Evolutionary conservation across 345 rosid species (phyloP), one percentile per base, ranked within the genome.

Genomic region (Salix dunnii): DNA sequence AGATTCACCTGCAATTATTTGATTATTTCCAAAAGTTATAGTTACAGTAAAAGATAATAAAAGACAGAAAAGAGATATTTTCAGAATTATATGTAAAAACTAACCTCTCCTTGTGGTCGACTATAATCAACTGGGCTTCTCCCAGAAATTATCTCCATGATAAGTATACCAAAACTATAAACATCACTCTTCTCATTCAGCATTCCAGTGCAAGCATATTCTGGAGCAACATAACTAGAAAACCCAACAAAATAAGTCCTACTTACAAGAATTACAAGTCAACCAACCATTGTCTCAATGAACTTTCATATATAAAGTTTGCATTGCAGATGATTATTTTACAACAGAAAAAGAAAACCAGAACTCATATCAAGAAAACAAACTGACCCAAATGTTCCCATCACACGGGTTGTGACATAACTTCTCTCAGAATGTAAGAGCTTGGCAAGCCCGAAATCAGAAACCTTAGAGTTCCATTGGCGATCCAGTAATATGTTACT

Each of bases 171-270:
- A 18, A 94, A 94, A 82, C 98, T 94, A 82, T 94, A 94, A 62
- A 91, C 77, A 77, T 95, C 99, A 76, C 99, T 95, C 78, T 91
- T 95, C 82, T 95, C 99, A 53, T 88, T 95, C 76, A 95, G 82
- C 99, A 91, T 92, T 76, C 98, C 98, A 0, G 98, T 94, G 85
- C 95, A 94, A 78, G 98, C 98, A 88, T 94, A 94, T 71, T 94
- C 98, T 4, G 98, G 98, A 30, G 98, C 98, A 48, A 94, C 98
- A 76, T 94, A 94, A 40, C 98, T 94, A 72, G 69, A 77, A 55
- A 78, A 80, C 74, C 66, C 72, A 79, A 73, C 46, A 78, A 67
- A 67, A 28, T 20, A 27, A 23, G 49, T 76, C 79, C 75, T 43
- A 21, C 13, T n/a, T 61, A 23, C 43, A 23, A 75, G 2, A 11